A percentile compares a stretch with the other conserved stretches of the same genome.
phyloP scores from a whole-genome alignment of 1,284 basidiomycete genomes.

The Pterulicium gracile region DNA sequence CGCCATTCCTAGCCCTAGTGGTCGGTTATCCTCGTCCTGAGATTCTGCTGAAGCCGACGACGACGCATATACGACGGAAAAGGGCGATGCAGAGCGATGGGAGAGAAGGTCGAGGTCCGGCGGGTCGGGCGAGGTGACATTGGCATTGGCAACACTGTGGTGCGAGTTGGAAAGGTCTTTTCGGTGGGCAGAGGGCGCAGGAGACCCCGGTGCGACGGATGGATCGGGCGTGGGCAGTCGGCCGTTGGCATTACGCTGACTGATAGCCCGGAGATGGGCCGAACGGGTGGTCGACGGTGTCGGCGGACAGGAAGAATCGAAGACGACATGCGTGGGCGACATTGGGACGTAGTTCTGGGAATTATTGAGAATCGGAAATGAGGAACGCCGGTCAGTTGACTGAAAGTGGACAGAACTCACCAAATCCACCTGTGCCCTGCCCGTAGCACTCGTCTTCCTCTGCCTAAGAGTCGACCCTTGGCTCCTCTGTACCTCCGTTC shows the following conservation, averaged over 20 bases:
- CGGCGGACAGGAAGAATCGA: slow-evolving; percentile 29
- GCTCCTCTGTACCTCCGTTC: slow-evolving; percentile 26
- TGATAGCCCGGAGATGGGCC: neutral
- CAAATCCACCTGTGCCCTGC: slow-evolving; percentile 29
- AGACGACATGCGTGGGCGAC: slow-evolving; percentile 36
- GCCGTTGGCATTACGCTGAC: neutral
- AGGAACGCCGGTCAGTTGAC: slow-evolving; percentile 1
- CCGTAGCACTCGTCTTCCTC: slow-evolving; percentile 14
- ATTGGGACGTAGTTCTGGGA: slow-evolving; percentile 32
- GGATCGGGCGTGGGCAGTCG: neutral
- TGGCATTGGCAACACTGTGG: too few species aligned
- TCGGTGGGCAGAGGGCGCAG: neutral
- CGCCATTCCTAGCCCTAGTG: too few species aligned
- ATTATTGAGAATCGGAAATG: slow-evolving; percentile 18
- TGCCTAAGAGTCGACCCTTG: slow-evolving; percentile 18
- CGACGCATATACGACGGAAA: slow-evolving; percentile 1
- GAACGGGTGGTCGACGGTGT: slow-evolving; percentile 16
- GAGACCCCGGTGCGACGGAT: neutral
- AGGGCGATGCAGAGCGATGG: neutral
- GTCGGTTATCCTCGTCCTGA: too few species aligned
- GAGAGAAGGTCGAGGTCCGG: neutral
- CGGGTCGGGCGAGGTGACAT: neutral
- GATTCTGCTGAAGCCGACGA: neutral
- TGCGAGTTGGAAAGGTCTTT: too few species aligned
- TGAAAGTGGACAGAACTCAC: slow-evolving; percentile 19